phyloP scores from a whole-genome alignment of 2,329 filamentous ascomycete genomes.

The Capronia americana region DNA sequence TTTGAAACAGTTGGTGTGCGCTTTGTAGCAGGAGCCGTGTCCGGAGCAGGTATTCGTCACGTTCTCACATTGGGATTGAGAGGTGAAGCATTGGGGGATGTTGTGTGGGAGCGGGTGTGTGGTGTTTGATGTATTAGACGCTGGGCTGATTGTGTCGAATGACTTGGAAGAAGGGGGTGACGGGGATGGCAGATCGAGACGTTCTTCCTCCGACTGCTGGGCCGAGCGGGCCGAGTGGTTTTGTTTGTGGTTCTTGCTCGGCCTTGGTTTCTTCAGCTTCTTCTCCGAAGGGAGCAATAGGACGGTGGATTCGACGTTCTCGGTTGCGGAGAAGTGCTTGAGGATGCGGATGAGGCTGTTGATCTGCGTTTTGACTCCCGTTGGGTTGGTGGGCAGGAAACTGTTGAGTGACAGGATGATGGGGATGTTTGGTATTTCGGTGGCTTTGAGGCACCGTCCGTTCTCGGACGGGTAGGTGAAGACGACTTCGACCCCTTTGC shows the following conservation, averaged over 20 bases:
- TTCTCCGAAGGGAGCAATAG: conserved; percentile 57
- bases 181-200: conserved; percentile 44
- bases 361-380: conserved; percentile 38
- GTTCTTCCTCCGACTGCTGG: conserved; percentile 31
- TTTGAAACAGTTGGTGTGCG: conserved; percentile 73
- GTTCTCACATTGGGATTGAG: conserved; percentile 69
- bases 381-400: conserved; percentile 49
- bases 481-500: conserved; percentile 36
- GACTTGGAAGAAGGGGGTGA: conserved; percentile 42
- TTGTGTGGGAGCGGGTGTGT: conserved; percentile 47
- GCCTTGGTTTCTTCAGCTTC: conserved; percentile 27
- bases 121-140: conserved; percentile 41
- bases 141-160: conserved; percentile 48
- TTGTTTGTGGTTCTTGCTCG: conserved; percentile 26
- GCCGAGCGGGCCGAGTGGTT: conserved; percentile 27
- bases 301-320: conserved; percentile 63
- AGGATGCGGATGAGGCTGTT: conserved; percentile 43
- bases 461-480: conserved; percentile 38
- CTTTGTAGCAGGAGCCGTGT: conserved; percentile 77
- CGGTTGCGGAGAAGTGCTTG: conserved; percentile 55
- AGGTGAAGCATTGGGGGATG: conserved; percentile 77
- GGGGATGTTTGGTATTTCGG: conserved; percentile 39
- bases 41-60: conserved; percentile 80
- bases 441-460: conserved; percentile 32
- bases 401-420: conserved; percentile 51